Base-by-base conservation (phyloP, 2,329 filamentous ascomycete species). In the Microdochium nivale region DNA sequence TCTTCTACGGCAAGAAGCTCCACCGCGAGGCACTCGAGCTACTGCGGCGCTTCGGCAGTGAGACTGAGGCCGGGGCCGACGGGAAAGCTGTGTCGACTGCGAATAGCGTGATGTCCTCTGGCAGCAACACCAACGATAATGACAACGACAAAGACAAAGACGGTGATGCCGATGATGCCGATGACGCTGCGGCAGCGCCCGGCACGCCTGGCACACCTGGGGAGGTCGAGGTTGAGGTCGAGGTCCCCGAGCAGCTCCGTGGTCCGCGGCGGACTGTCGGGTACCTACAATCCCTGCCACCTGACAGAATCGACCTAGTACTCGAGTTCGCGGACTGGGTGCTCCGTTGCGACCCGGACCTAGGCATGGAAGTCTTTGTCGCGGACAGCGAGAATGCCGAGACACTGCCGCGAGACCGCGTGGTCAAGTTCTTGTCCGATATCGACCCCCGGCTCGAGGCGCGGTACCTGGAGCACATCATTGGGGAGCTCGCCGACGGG, bases 311-410 rank as follows among this genome's bases (percentile, higher is more conserved):
- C 51, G 90, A 96, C 60, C 77, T 97, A 25, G 90, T 97, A 19
- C 76, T 99, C 3, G 89, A 96, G 66, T 95, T 95, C 63, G 87
- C 89, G 0, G 85, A 87, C 58, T 99, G 94, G 94, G 88, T 90
- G 0, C 68, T 99, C 16, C 78, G 80, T 51, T 79, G 78, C 14
- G 83, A 89, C 55, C 82, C 90, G 0, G 77, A 83, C 2, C 71
- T 89, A 37, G 91, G 87, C 3, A 95, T 99, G 87, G 90, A 96
- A 57, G 80, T 99, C 0, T 99, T 99, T 67, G 71, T 94, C 0
- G 89, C 88, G 1, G 94, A 99, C 65, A 94, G 90, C 1, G 90
- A 96, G 64, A 97, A 97, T 62, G 91, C 94, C 1, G 94, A 97
- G 72, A 90, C 84, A 0, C 69, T 99, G 11, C 90, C 92, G 2